Evolutionary conservation across 768 basidiomycete species (phyloP).

Genomic region (Flagelloscypha sp.): DNA sequence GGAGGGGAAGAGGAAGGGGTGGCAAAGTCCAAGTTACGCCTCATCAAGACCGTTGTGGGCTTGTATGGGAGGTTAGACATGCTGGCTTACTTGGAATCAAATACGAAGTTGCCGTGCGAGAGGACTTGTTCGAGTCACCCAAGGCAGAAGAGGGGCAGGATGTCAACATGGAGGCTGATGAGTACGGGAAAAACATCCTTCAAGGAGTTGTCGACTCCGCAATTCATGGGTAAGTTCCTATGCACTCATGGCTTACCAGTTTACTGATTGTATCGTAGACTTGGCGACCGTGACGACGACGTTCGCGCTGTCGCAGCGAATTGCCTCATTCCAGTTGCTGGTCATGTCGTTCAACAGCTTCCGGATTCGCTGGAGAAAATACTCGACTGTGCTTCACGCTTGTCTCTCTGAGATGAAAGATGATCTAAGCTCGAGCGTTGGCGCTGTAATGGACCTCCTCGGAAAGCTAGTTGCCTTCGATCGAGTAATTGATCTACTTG

Average conservation of each 20-base stretch:
- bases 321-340: slow-evolving; percentile 82
- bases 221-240: slow-evolving; percentile 66
- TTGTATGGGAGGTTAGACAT: slow-evolving; percentile 96
- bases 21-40: slow-evolving; percentile 16
- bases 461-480: slow-evolving; percentile 78
- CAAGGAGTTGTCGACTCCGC: slow-evolving; percentile 84
- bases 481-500: slow-evolving; percentile 70
- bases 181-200: slow-evolving; percentile 50
- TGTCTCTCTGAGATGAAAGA: slow-evolving; percentile 92
- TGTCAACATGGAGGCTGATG: slow-evolving; percentile 24
- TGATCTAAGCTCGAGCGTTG: slow-evolving; percentile 92
- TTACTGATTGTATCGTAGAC: slow-evolving; percentile 33
- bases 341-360: slow-evolving; percentile 67
- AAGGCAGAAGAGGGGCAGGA: slow-evolving; percentile 27
- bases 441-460: slow-evolving; percentile 95
- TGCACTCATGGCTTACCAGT: neutral
- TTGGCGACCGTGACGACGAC: slow-evolving; percentile 89
- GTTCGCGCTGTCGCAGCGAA: slow-evolving; percentile 93
- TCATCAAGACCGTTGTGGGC: slow-evolving; percentile 36
- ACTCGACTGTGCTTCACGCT: slow-evolving; percentile 79
- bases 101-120: slow-evolving; percentile 93
- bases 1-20: slow-evolving; percentile 1
- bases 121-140: slow-evolving; percentile 61
- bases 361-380: slow-evolving; percentile 66
- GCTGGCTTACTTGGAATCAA: slow-evolving; percentile 96